Evolutionary conservation across 345 rosid species (phyloP).

Genomic region (Gossypium australe): DNA sequence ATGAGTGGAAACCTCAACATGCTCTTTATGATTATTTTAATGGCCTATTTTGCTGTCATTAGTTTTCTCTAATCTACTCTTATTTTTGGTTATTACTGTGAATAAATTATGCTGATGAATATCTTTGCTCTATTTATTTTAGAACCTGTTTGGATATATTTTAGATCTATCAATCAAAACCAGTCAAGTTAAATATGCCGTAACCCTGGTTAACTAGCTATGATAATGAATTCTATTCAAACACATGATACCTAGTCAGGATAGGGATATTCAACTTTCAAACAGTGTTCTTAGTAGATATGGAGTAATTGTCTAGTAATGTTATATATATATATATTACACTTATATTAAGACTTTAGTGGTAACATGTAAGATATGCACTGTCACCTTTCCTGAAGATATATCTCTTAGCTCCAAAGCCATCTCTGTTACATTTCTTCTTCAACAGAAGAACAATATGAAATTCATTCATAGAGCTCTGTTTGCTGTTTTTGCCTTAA

Average conservation of each 20-base stretch:
- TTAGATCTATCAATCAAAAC: background rate
- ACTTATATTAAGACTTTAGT: background rate
- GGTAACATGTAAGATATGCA: background rate
- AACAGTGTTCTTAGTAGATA: background rate
- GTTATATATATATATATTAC: slow-evolving; percentile 8
- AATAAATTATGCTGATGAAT: background rate
- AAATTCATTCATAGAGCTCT: slow-evolving; percentile 16
- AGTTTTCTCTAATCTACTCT: slow-evolving; percentile 4
- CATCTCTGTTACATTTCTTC: background rate
- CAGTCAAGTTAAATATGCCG: background rate
- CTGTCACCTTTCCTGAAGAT: slow-evolving; percentile 3
- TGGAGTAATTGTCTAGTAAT: background rate
- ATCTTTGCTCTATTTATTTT: background rate
- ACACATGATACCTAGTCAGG: slow-evolving; percentile 3
- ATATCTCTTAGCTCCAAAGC: background rate
- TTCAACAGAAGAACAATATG: slow-evolving; percentile 15
- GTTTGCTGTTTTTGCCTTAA: slow-evolving; percentile 17
- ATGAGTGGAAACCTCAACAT: slow-evolving; percentile 15
- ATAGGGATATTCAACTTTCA: background rate
- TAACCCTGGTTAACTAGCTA: background rate
- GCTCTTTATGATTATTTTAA: slow-evolving; percentile 7
- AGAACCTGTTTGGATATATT: background rate
- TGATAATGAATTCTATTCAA: background rate
- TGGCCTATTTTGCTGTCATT: background rate
- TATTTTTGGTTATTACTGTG: background rate